Conservation (phyloP, 176 grass and related monocot species). For the Dactylis glomerata region DNA sequence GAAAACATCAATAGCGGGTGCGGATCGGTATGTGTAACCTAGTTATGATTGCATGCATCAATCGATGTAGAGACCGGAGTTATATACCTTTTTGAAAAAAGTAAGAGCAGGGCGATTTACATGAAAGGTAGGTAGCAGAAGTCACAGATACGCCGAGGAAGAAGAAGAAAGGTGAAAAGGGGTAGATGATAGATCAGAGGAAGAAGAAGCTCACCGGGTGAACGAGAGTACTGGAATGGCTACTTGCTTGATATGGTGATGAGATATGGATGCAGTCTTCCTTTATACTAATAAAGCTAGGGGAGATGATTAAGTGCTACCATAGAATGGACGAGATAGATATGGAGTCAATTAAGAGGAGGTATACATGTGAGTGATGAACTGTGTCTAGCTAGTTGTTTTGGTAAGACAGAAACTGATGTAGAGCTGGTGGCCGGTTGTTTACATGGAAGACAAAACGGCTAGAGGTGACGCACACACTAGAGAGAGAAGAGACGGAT, state of each 20-base stretch:
- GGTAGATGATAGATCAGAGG: not conserved
- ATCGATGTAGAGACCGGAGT: not conserved
- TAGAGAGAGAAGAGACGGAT: not conserved
- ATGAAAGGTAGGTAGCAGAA: not conserved
- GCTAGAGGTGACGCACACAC: not conserved
- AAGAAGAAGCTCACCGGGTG: slow-evolving; percentile 17
- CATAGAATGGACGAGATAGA: not conserved
- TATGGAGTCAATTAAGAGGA: not conserved
- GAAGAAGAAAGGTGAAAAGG: not conserved
- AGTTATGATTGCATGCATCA: not conserved
- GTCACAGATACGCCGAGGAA: not conserved
- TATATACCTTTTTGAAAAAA: not conserved
- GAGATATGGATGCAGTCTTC: not conserved
- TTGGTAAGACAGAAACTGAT: slow-evolving; percentile 3
- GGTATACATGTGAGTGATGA: not conserved
- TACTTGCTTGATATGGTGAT: not conserved
- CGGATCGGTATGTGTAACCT: not conserved
- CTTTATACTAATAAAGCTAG: not conserved
- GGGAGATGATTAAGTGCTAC: not conserved
- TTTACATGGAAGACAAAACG: not conserved
- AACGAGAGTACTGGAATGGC: not conserved
- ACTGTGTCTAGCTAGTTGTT: not conserved
- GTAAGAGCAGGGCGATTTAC: not conserved
- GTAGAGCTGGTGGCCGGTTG: not conserved
- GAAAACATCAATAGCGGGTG: not conserved